Percentiles rank a stretch among this genome's conserved stretches.
These are phyloP conservation scores for Avena insularis DNA, from an alignment of 176 grass and related monocot species.

Conservation along the genomic window DNA sequence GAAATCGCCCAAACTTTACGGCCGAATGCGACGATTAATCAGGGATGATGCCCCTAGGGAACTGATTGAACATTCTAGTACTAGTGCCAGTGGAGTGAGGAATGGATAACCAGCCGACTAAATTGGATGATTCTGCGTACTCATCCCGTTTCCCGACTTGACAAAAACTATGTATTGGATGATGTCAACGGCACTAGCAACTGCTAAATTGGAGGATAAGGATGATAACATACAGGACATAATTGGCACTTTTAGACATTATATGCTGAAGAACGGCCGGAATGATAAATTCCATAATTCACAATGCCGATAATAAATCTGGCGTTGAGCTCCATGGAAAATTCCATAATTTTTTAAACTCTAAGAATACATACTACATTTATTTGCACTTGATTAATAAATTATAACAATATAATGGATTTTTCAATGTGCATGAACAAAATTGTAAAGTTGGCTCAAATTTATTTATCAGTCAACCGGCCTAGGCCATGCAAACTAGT, in stretches of 20 bases:
- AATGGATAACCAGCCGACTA: conserved; percentile 33
- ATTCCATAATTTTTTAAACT: no score
- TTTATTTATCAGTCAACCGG: no score
- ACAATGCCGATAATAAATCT: no score
- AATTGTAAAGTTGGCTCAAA: no score
- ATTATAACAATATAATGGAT: no score
- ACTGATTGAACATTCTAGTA: conserved; percentile 7
- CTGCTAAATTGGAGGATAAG: neutral
- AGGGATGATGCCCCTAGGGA: neutral
- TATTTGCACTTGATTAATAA: no score
- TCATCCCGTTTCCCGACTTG: conserved; percentile 3
- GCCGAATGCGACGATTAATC: conserved; percentile 25
- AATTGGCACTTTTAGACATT: conserved; percentile 2
- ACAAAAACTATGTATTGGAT: neutral
- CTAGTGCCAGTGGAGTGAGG: neutral
- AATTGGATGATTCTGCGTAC: neutral
- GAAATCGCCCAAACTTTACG: neutral
- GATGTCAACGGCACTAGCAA: neutral
- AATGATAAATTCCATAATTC: neutral
- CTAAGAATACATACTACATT: no score
- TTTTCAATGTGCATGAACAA: no score
- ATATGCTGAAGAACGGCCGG: neutral
- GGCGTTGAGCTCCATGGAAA: no score
- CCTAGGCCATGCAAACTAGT: no score
- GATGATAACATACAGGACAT: conserved; percentile 2